phyloP scores from a whole-genome alignment of 139 green algal genomes.

The Dunaliella sp. region DNA sequence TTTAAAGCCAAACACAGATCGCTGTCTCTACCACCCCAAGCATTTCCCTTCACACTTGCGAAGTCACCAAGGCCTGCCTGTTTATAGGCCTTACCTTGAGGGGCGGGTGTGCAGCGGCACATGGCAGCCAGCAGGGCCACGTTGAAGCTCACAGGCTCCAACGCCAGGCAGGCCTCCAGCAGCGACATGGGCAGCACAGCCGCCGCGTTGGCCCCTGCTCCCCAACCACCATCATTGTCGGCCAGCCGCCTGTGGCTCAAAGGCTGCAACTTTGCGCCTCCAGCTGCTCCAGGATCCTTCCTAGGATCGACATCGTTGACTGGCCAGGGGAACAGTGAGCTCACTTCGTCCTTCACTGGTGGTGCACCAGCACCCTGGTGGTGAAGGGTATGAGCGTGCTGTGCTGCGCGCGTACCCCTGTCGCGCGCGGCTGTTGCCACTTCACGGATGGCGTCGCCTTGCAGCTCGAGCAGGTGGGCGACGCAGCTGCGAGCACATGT shows the following conservation, averaged over 20 bases:
- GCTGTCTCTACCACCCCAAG: neutral
- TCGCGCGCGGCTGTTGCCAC: neutral
- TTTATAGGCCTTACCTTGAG: too few relatives aligned
- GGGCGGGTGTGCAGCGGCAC: neutral
- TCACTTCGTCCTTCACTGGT: neutral
- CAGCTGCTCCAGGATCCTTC: too few relatives aligned
- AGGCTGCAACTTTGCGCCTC: neutral
- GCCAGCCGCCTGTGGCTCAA: too few relatives aligned
- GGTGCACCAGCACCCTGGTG: neutral
- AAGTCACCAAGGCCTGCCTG: too few relatives aligned
- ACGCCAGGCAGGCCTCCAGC: neutral
- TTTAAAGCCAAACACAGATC: neutral
- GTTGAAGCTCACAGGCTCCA: neutral
- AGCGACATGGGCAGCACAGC: neutral
- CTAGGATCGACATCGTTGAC: too few relatives aligned
- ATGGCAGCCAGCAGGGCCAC: slow-evolving; percentile 9
- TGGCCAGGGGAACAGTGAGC: too few relatives aligned
- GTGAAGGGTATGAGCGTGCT: neutral
- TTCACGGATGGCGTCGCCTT: neutral
- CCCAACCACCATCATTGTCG: too few relatives aligned
- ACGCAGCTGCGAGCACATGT: neutral
- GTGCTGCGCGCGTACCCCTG: neutral
- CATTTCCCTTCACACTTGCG: neutral
- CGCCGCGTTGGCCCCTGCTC: neutral
- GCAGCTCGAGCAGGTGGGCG: neutral